Base-by-base conservation (phyloP, 768 basidiomycete genomes). In the Leucogyrophana mollusca region DNA sequence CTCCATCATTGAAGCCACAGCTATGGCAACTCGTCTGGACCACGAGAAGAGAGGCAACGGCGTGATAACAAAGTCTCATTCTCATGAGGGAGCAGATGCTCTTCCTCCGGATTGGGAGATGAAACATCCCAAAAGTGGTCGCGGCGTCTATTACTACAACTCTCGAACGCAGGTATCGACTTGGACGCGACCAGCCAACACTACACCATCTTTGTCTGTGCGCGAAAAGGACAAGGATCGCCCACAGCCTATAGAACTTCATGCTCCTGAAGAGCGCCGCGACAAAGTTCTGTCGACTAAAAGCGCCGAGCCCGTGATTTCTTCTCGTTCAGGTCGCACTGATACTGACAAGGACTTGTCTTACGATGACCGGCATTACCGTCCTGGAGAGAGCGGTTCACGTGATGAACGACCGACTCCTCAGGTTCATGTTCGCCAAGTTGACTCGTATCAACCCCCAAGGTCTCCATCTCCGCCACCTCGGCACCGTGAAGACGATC, bases 331-430 rank as follows among this genome's bases (percentile, higher is more conserved):
- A 57, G 58, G 62, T 56, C 61, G 59, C 11, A 34, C 56, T 21
- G 68, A 68, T 35, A 44, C 43, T 17, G 53, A 49, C 32, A 50
- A 55, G 53, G 54, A 25, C 13, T 70, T 84, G 45, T 74, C 79
- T 14, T 80, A 76, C 45, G 69, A 76, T 46, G 85, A 85, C 59
- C 77, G 85, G 22, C 81, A 85, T 60, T 86, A 87, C 60, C 78
- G 82, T 39, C 82, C 83, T 25, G 70, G 60, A 35, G 64, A 65
- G 27, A 36, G 53, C 9, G 38, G 27, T 49, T 57, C 64, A 2
- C 52, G 64, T 17, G 65, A 65, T 25, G 64, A 67, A 43, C 59
- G 59, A 35, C 47, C 54, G 4, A 24, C 17, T 38, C 24, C 46
- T 3, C 42, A 66, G 1, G 30, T 57, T 47, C 57, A 64, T 37